A percentile compares a stretch with the other conserved stretches of the same genome.
phyloP scores from a whole-genome alignment of 2,329 filamentous ascomycete genomes.

The Biscogniauxia marginata region DNA sequence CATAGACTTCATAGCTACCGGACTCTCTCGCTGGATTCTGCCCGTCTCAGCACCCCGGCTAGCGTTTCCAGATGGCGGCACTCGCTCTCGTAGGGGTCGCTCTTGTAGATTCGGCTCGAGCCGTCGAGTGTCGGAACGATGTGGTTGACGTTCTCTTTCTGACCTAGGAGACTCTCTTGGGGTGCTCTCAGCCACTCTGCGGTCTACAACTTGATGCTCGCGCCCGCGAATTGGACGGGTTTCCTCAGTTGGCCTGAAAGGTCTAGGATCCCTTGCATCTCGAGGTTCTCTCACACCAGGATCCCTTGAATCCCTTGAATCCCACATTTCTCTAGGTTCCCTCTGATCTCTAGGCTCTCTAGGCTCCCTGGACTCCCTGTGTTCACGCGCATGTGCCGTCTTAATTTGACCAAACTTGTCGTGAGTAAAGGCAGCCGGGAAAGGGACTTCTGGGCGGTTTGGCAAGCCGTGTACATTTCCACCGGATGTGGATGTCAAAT shows the following conservation, averaged over 20 bases:
- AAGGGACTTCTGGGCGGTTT: conserved; percentile 57
- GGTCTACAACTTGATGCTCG: conserved; percentile 41
- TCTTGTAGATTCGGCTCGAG: conserved; percentile 38
- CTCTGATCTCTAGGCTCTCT: conserved; percentile 41
- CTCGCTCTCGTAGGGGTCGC: conserved; percentile 34
- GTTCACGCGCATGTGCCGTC: conserved; percentile 30
- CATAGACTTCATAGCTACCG: conserved; percentile 30
- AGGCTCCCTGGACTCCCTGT: conserved; percentile 25
- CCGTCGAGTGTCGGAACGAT: conserved; percentile 28
- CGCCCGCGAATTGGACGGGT: conserved; percentile 41
- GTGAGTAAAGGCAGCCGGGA: conserved; percentile 46
- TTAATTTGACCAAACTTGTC: conserved; percentile 46
- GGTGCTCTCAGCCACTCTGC: conserved; percentile 39
- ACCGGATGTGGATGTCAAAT: conserved; percentile 26
- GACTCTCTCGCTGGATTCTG: conserved; percentile 26
- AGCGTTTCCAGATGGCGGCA: conserved; percentile 17
- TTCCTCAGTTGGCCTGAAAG: conserved; percentile 39
- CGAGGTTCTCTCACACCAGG: conserved; percentile 31
- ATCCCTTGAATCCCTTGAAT: conserved; percentile 39
- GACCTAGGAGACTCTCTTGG: conserved; percentile 37
- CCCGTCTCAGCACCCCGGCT: conserved; percentile 27
- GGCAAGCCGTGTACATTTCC: conserved; percentile 45
- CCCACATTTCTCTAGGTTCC: conserved; percentile 30
- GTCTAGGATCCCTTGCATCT: conserved; percentile 33
- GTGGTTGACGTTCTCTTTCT: conserved; percentile 39